A percentile compares a stretch with the other conserved stretches of the same genome.
Conservation (phyloP, 2,329 filamentous ascomycete species). For the Helicocarpus griseus region DNA sequence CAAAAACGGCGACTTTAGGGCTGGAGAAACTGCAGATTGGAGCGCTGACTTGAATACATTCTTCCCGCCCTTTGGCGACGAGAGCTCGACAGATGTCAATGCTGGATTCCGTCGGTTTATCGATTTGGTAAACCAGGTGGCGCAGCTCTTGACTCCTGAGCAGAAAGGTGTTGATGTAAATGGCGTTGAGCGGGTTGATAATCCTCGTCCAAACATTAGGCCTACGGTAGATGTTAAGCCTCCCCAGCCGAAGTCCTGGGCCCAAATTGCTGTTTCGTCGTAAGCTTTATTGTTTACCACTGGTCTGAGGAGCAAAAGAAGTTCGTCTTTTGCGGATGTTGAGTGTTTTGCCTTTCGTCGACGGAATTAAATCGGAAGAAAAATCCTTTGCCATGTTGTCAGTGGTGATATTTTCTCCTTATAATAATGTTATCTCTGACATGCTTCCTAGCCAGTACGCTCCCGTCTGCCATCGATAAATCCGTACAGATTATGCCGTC, state of each 20-base stretch:
- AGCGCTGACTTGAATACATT: slow-evolving; percentile 24
- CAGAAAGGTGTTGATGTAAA: not conserved
- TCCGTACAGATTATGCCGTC: too few species aligned
- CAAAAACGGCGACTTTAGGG: slow-evolving; percentile 24
- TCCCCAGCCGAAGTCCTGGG: not conserved
- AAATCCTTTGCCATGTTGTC: too few species aligned
- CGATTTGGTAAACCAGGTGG: slow-evolving; percentile 24
- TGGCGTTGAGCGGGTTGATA: slow-evolving; percentile 1
- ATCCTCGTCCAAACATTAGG: not conserved
- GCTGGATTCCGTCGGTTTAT: slow-evolving; percentile 29
- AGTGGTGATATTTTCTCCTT: too few species aligned
- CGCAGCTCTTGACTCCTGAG: slow-evolving; percentile 22
- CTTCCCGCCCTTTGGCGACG: slow-evolving; percentile 21
- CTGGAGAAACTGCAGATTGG: slow-evolving; percentile 27
- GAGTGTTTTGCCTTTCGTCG: too few species aligned
- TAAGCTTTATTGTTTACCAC: too few species aligned
- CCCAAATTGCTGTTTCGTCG: not conserved
- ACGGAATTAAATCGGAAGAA: too few species aligned
- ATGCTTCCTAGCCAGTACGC: too few species aligned
- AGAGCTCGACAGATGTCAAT: slow-evolving; percentile 11
- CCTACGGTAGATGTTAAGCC: not conserved
- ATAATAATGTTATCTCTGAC: too few species aligned
- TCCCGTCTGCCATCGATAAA: too few species aligned
- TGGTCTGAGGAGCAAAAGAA: too few species aligned
- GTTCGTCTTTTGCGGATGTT: too few species aligned